Evolutionary conservation across 306 rosid genomes (phyloP), one percentile per base, ranked within the genome.

Genomic region (Cucumis melo): DNA sequence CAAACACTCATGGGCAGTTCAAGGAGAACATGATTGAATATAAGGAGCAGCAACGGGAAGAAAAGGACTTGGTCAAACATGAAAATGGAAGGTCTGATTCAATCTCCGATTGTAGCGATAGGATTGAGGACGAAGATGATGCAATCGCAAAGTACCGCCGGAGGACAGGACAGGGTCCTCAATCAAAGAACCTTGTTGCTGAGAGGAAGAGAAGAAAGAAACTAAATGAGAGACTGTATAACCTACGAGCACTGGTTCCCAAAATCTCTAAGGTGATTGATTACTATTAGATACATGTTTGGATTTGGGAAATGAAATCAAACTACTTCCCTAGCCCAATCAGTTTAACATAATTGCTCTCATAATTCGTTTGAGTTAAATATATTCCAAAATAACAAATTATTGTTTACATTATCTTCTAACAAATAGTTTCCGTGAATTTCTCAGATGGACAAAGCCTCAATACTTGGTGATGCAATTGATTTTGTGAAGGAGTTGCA

Each of bases 201-300:
- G 98, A 94, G 87, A 89, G 99, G 68, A 92, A 70, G 80, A 89
- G 99, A 82, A 92, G 99, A 86, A 94, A 94, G 89, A 94, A 94
- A 80, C 92, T 94, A 5, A 94, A 94, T 48, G 96, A 94, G 15
- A 84, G 97, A 80, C 83, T 94, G 17, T 92, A 90, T n/a, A 78
- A 84, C 39, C 96, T 94, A 76, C 87, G 99, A 23, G 83, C 96
- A 20, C 80, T 94, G 92, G 99, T 94, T 81, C 99, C 99, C 21
- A 89, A 77, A 23, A 94, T 94, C 48, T 90, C 99, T 0, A 92
- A 92, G 96, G 91, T 87, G 78, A 76, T 77, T 59, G 73, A 58
- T 67, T 48, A 50, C 32, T 46, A 34, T 61, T 55, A 51, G 29
- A 50, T 54, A n/a, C 55, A 50, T 61, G 74, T 34, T 61, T 34